phyloP scores from a whole-genome alignment of 495 filamentous ascomycete species.

The Beverwykella pulmonaria region DNA sequence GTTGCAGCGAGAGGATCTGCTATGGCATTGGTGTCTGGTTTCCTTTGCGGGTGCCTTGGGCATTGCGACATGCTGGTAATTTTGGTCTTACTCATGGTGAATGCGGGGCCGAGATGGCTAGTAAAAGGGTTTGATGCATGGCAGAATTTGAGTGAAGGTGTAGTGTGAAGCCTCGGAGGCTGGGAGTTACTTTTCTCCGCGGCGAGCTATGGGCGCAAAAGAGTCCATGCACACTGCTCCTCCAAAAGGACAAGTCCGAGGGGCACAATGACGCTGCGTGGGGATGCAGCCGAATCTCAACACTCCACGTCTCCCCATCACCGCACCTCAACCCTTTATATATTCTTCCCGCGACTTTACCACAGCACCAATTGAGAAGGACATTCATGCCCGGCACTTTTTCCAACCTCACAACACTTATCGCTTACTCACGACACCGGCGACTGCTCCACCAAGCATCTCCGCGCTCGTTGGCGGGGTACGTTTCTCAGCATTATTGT shows the following conservation, averaged over 20 bases:
- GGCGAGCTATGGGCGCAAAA: not conserved
- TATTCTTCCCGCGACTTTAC: too few relatives aligned
- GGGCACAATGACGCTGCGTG: not conserved
- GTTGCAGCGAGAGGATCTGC: too few relatives aligned
- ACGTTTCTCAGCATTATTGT: constrained; percentile 32
- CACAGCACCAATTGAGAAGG: not conserved
- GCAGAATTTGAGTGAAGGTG: not conserved
- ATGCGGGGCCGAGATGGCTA: too few relatives aligned
- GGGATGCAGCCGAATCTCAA: not conserved
- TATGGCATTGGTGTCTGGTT: too few relatives aligned
- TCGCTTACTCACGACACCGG: not conserved
- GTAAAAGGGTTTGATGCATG: not conserved
- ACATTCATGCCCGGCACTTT: not conserved
- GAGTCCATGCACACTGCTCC: not conserved
- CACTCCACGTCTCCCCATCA: not conserved
- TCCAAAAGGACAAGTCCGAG: not conserved
- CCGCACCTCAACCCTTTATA: not conserved
- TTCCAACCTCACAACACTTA: not conserved
- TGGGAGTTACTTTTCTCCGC: not conserved
- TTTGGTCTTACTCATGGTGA: too few relatives aligned
- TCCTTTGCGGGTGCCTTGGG: too few relatives aligned
- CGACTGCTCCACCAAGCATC: constrained; percentile 1
- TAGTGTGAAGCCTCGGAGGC: not conserved
- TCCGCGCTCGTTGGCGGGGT: constrained; percentile 5
- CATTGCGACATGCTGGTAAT: too few relatives aligned